These are phyloP conservation scores for Syncephalastrum sp. DNA, from an alignment of 371 early-diverging fungal species.

Conservation along the genomic window DNA sequence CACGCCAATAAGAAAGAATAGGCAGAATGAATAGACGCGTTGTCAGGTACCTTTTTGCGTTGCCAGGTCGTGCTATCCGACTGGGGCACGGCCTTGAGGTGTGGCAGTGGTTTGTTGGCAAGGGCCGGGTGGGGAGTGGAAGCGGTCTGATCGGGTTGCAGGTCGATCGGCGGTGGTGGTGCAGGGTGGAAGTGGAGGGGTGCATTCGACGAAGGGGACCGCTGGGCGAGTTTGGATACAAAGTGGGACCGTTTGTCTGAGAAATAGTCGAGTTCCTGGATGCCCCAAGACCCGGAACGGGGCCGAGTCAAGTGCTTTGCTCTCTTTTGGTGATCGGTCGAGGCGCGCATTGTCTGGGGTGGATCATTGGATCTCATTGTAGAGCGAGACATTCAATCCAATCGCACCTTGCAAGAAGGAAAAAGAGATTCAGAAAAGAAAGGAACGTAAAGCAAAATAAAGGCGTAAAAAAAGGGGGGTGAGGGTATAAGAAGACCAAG, in stretches of 20 bases:
- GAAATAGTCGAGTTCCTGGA: conserved; percentile 7
- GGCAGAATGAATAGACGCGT: background rate
- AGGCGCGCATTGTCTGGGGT: background rate
- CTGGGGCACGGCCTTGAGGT: background rate
- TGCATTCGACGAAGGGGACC: background rate
- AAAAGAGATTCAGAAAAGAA: background rate
- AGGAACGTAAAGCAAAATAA: background rate
- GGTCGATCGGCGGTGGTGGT: conserved; percentile 10
- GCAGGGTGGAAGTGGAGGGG: conserved; percentile 1
- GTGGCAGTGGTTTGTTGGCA: conserved; percentile 5
- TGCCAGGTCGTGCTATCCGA: conserved; percentile 1
- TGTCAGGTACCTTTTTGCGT: conserved; percentile 11
- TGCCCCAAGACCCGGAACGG: conserved; percentile 13
- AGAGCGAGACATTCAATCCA: background rate
- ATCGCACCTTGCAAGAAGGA: background rate
- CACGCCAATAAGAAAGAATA: background rate
- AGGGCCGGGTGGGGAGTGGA: conserved; percentile 16
- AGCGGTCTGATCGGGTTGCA: conserved; percentile 9
- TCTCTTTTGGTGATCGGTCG: conserved; percentile 1
- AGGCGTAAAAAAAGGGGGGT: conserved; percentile 2
- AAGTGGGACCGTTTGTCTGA: background rate
- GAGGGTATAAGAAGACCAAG: background rate
- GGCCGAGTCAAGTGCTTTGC: conserved; percentile 5
- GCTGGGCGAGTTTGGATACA: no score
- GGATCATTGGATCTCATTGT: background rate